Conservation (phyloP, 805 yeast genomes). For the Scheffersomyces coipomensis region DNA sequence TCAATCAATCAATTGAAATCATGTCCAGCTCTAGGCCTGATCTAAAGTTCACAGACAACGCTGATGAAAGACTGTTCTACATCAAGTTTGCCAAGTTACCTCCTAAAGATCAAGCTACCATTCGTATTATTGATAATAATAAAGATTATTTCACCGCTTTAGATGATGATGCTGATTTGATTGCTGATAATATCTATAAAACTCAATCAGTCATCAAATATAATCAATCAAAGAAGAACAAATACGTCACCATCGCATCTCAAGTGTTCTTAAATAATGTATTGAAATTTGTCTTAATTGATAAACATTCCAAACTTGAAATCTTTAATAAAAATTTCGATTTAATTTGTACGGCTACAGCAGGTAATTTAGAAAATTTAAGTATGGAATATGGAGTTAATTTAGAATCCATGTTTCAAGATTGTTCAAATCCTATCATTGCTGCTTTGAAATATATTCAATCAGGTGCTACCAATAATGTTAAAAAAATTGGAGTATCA, state of each 20-base stretch:
- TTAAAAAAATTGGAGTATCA: slow-evolving; percentile 68
- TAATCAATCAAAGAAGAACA: slow-evolving; percentile 38
- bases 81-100: slow-evolving; percentile 48
- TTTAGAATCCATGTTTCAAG: slow-evolving; percentile 61
- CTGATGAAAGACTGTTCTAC: slow-evolving; percentile 43
- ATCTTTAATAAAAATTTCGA: slow-evolving; percentile 71
- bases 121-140: slow-evolving; percentile 73
- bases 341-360: slow-evolving; percentile 65
- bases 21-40: slow-evolving; percentile 14
- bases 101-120: slow-evolving; percentile 39
- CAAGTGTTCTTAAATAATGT: slow-evolving; percentile 66
- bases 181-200: slow-evolving; percentile 82
- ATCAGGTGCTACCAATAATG: slow-evolving; percentile 27
- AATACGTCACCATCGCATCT: slow-evolving; percentile 74
- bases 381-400: slow-evolving; percentile 36
- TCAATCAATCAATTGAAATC: background rate
- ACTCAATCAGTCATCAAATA: slow-evolving; percentile 79
- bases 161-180: slow-evolving; percentile 71
- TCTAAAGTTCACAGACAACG: slow-evolving; percentile 38
- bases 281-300: slow-evolving; percentile 64
- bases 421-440: slow-evolving; percentile 39
- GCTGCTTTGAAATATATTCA: slow-evolving; percentile 38
- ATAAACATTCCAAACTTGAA: slow-evolving; percentile 74
- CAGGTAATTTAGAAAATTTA: slow-evolving; percentile 76
- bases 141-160: slow-evolving; percentile 79